Evolutionary conservation across 2,329 filamentous ascomycete genomes (phyloP).

Genomic region (Hymenoscyphus linearis): DNA sequence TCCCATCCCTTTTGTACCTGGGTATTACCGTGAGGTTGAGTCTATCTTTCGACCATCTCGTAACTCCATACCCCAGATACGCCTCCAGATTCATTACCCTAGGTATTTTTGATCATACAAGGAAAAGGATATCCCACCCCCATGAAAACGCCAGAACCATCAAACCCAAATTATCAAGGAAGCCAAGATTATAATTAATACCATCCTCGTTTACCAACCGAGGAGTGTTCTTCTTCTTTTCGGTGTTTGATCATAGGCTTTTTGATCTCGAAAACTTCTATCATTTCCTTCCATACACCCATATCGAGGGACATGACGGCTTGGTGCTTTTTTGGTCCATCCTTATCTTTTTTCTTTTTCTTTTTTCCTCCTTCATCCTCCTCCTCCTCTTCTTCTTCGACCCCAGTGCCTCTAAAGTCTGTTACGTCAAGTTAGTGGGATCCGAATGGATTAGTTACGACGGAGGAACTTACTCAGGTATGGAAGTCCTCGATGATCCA

Average conservation of each 20-base stretch:
- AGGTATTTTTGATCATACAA: background rate
- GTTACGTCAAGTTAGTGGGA: conserved; percentile 36
- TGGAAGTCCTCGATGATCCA: conserved; percentile 71
- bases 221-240: conserved; percentile 40
- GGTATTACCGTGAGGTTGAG: background rate
- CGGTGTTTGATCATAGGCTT: conserved; percentile 82
- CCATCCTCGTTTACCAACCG: conserved; percentile 28
- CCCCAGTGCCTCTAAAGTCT: conserved; percentile 41
- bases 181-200: conserved; percentile 13
- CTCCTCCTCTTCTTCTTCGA: conserved; percentile 4
- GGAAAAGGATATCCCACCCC: background rate
- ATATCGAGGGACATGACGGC: conserved; percentile 87
- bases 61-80: background rate
- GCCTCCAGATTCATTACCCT: background rate
- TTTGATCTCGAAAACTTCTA: conserved; percentile 70
- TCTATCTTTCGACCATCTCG: background rate
- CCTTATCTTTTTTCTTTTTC: background rate
- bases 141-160: background rate
- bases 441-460: background rate
- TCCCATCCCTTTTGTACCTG: background rate
- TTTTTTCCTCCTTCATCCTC: background rate
- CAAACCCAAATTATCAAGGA: background rate
- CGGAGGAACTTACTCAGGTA: conserved; percentile 61
- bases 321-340: conserved; percentile 57
- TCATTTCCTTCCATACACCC: conserved; percentile 72